Evolutionary conservation across 768 basidiomycete genomes (phyloP), one percentile per base, ranked within the genome.

Genomic region (Rubroboletus satanas): DNA sequence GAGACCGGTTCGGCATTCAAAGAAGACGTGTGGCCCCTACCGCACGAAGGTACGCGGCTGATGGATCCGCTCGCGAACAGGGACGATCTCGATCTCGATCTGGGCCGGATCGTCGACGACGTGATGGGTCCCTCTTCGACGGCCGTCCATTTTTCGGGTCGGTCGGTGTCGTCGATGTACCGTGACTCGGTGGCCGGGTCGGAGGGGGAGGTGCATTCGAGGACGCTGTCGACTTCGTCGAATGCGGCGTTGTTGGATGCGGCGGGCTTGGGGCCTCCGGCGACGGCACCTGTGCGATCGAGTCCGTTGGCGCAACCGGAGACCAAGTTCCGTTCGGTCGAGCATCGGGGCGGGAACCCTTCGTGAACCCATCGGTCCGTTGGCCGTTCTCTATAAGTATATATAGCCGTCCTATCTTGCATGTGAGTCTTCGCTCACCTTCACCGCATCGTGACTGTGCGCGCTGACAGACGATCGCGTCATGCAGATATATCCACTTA

Each of bases 1-100:
- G 77, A 79, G 36, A 65, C 73, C 2, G 78, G 77, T 1, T 79
- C 79, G 0, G 70, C 77, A 35, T 80, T 81, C 63, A 69, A 72
- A 17, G 80, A 81, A 48, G 76, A 79, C 36, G 10, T 78, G 0
- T 79, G 76, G 74, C 73, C 73, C 1, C 75, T 76, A 0, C 79
- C 79, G 1, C 51, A 38, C 43, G 71, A 71, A 36, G 44, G 47
- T 36, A 61, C 59, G 0, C 55, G 69, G 54, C 57, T 68, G 23
- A 58, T 65, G 39, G 64, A 70, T 12, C 54, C 64, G 0, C 26
- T 66, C 29, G 26, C 49, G 2, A 31, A 37, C 21, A 18, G 39
- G 32, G 54, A 49, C 11, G 48, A 51, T 2, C 12, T 73, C 26
- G 71, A 76, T 28, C 54, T 78, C 33, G 75, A 76, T 49, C 62